phyloP scores from a whole-genome alignment of 2,329 filamentous ascomycete species.

The Aspergillus neoniger region DNA sequence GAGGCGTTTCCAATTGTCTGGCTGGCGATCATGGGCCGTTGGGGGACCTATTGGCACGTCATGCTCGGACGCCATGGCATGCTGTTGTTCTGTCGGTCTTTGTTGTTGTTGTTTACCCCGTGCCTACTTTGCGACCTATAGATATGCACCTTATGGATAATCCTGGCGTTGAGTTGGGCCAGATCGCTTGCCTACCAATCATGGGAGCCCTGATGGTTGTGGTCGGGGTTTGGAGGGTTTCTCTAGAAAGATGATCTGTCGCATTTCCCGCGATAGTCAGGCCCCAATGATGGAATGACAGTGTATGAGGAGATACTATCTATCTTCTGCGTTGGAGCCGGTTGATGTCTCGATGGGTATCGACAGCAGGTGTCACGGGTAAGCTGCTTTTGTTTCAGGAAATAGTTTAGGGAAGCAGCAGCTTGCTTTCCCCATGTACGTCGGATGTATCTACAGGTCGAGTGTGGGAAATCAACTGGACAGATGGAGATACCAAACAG shows the following conservation, averaged over 20 bases:
- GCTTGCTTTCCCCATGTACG: background rate
- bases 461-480: background rate
- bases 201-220: background rate
- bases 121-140: constrained; percentile 2
- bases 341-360: constrained; percentile 5
- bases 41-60: constrained; percentile 21
- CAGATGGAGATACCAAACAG: background rate
- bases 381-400: background rate
- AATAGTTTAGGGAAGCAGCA: background rate
- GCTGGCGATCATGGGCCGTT: constrained; percentile 11
- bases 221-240: background rate
- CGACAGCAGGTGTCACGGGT: constrained; percentile 10
- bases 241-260: constrained; percentile 9
- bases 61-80: constrained; percentile 21
- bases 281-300: background rate
- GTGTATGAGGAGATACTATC: background rate
- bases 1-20: constrained; percentile 16
- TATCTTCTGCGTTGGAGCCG: constrained; percentile 2
- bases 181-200: constrained; percentile 14
- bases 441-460: background rate
- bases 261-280: constrained; percentile 6
- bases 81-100: constrained; percentile 13
- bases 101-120: constrained; percentile 6
- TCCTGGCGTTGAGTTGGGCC: constrained; percentile 12
- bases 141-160: background rate